Evolutionary conservation across 176 grass and related monocot species (phyloP), one percentile per base, ranked within the genome.

Genomic region (Triticum dicoccoides): DNA sequence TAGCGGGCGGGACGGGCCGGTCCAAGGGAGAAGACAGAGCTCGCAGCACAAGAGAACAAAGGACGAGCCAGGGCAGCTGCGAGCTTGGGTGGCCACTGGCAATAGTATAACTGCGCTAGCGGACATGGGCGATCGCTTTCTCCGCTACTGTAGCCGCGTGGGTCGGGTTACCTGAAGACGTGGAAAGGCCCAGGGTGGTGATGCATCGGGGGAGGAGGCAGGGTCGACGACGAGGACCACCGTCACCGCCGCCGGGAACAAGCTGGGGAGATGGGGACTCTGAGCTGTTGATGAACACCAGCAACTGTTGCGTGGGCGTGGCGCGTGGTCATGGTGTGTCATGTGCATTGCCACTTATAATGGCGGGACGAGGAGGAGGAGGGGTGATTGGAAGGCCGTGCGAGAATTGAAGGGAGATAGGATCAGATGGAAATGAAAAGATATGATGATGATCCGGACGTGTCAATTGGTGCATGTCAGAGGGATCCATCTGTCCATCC

Each of bases 401-500:
- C 34, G 23, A 37, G 61, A 29, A 76, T 45, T 52, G 27, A 42
- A 65, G 9, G 38, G 79, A 17, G 84, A 11, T 30, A 21, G 23
- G 75, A 15, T 59, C 34, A 29, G 59, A 65, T 21, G 32, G 65
- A 90, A 18, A 72, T 15, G 73, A 7, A 37, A 30, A 70, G 44
- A 67, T n/a, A 33, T 70, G 30, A 56, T 70, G 30, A 56, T 38
- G 59, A n/a, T 42, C 65, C 41, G 80, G 73, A 25, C 67, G 75
- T 21, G 66, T 80, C 89, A 10, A 63, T 82, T 17, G 62, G 72
- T 61, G 11, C 58, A 49, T 85, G 86, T 82, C 83, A 90, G 74
- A 11, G 20, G 56, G 8, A 30, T 41, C 27, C 81, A 65, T 72
- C 23, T 1, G 20, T 85, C 73, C 27, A 41, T 73, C 84, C 32